Conservation (phyloP, 768 basidiomycete genomes). For the Leucogyrophana mollusca region DNA sequence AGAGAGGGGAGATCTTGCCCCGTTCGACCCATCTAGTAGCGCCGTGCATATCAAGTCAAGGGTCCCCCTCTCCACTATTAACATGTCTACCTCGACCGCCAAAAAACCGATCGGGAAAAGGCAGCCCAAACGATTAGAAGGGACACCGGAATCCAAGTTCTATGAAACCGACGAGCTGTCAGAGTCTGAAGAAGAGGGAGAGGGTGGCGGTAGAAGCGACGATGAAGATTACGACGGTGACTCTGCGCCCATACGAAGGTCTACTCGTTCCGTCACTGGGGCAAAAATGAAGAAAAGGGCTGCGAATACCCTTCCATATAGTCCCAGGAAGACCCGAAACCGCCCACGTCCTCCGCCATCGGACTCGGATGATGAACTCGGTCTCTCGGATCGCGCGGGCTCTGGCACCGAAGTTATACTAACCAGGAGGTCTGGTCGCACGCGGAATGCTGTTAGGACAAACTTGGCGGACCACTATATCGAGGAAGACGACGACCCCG, state of each 20-base stretch:
- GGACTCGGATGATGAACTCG: constrained; percentile 41
- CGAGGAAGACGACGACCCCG: constrained; percentile 21
- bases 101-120: too few relatives aligned
- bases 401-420: constrained; percentile 21
- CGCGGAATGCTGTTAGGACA: constrained; percentile 37
- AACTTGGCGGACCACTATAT: constrained; percentile 28
- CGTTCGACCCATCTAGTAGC: constrained; percentile 60
- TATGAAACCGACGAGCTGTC: constrained; percentile 27
- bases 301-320: constrained; percentile 55
- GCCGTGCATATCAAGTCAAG: constrained; percentile 61
- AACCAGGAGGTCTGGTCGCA: constrained; percentile 50
- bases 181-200: constrained; percentile 34
- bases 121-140: too few relatives aligned
- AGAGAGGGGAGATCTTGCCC: constrained; percentile 37
- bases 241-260: constrained; percentile 9
- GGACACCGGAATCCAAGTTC: constrained; percentile 11
- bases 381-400: constrained; percentile 34
- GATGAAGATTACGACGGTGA: constrained; percentile 9
- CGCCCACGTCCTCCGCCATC: constrained; percentile 21
- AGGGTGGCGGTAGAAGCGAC: constrained; percentile 17
- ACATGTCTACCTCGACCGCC: neutral
- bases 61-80: constrained; percentile 37
- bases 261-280: constrained; percentile 15
- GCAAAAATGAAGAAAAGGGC: neutral
- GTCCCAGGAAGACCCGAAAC: constrained; percentile 58